phyloP scores from a whole-genome alignment of 176 grass and related monocot species.

The Carex myosuroides region DNA sequence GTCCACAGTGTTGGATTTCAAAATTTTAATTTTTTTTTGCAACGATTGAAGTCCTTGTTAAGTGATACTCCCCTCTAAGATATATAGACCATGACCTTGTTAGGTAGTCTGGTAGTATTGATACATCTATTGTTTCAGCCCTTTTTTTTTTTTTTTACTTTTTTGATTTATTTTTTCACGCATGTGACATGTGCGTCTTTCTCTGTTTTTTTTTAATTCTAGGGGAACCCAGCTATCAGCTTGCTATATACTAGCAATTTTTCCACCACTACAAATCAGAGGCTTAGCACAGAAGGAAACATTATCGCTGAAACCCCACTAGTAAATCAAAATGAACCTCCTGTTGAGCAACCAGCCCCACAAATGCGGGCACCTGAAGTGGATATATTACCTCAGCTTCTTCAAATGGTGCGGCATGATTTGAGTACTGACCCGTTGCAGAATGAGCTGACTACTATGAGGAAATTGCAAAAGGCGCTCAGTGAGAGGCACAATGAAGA shows the following conservation, averaged over 20 bases:
- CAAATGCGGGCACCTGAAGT: background rate
- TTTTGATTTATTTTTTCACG: background rate
- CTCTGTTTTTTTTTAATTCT: background rate
- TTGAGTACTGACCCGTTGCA: background rate
- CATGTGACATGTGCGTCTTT: background rate
- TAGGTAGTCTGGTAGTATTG: background rate
- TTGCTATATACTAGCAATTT: background rate
- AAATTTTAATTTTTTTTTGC: background rate
- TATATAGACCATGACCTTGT: background rate
- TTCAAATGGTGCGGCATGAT: background rate
- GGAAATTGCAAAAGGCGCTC: background rate
- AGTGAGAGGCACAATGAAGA: conserved; percentile 8
- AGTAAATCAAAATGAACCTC: conserved; percentile 6
- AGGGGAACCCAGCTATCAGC: conserved; percentile 1
- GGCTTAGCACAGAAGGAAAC: background rate
- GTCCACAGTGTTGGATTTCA: background rate
- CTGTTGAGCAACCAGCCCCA: conserved; percentile 1
- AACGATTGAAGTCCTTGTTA: background rate
- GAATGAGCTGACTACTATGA: background rate
- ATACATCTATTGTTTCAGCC: background rate
- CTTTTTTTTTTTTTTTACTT: background rate
- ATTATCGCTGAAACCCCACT: background rate
- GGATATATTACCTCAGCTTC: background rate
- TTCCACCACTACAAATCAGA: background rate
- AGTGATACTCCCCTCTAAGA: background rate